Evolutionary conservation across 1,139 yeast genomes (phyloP), one percentile per base, ranked within the genome.

Genomic region (Meyerozyma guilliermondii): DNA sequence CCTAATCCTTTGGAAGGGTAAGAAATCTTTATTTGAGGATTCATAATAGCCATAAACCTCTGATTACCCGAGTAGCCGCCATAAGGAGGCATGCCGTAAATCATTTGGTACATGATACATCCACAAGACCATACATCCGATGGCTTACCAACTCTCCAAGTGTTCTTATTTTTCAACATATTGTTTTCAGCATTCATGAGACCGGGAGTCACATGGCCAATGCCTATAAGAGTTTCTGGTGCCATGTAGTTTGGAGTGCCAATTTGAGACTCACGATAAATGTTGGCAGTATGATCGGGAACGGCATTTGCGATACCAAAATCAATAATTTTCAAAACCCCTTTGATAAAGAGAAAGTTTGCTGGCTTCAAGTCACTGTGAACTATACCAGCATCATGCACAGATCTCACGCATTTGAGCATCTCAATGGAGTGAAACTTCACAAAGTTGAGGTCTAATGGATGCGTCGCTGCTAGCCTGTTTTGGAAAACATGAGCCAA

Each of bases 211-310:
- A 60, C 47, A 44, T 65, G 70, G 46, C 62, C 73, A 42, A 80
- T 78, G 59, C 83, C 95, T 37, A 84, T 73, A 44, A 91, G 68
- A 0, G 98, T 88, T 60, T 92, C 98, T 0, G 98, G 98, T 0
- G 98, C 97, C 98, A 92, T 92, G 60, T 92, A 92, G 60, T 87
- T 88, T 2, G 97, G 96, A 0, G 98, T 92, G 3, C 98, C 98
- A 44, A 89, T 85, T 59, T 88, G 97, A 6, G 89, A 80, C 48
- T 88, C 95, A 45, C 98, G 75, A 58, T 91, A 92, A 18, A 92
- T 80, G 54, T 92, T 92, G 26, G 87, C 81, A 0, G 98, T 92
- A 56, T 88, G 88, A 44, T 91, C 97, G 1, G 96, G 95, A 2
- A 92, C 92, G 0, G 92, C 88, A 63, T 91, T 87, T 11, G 98